Evolutionary conservation across 2,329 filamentous ascomycete species (phyloP).

Genomic region (Drechslerella dactyloides): DNA sequence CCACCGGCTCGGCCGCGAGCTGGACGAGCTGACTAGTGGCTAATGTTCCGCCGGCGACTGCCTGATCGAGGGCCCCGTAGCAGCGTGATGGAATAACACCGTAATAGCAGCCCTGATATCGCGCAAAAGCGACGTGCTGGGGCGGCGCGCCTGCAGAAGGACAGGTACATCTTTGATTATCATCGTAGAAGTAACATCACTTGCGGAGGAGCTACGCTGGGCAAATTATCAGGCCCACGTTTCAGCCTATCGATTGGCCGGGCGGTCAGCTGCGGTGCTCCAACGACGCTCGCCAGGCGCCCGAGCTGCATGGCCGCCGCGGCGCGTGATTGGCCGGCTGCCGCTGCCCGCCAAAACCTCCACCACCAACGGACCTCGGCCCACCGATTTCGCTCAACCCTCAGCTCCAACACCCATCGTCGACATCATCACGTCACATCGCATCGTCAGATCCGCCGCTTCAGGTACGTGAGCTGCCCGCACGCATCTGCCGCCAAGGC

Average conservation of each 20-base stretch:
- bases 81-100: background rate
- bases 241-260: slow-evolving; percentile 5
- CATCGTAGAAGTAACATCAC: too few relatives aligned
- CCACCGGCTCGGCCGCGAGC: slow-evolving; percentile 1
- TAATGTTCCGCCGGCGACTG: slow-evolving; percentile 3
- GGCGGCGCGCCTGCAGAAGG: background rate
- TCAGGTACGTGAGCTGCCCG: background rate
- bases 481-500: background rate
- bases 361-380: slow-evolving; percentile 57
- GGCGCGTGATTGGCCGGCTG: background rate
- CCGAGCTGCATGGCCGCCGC: background rate
- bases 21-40: background rate
- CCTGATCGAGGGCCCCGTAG: background rate
- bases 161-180: too few relatives aligned
- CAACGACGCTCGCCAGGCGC: background rate
- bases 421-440: background rate
- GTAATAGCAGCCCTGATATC: background rate
- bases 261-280: background rate
- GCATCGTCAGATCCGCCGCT: background rate
- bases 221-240: slow-evolving; percentile 9
- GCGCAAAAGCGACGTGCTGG: background rate
- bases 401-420: background rate
- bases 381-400: background rate
- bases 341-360: slow-evolving; percentile 6
- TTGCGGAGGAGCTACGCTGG: too few relatives aligned